Evolutionary conservation across 2,329 filamentous ascomycete genomes (phyloP), one percentile per base, ranked within the genome.

Genomic region (Colletotrichum sp.): DNA sequence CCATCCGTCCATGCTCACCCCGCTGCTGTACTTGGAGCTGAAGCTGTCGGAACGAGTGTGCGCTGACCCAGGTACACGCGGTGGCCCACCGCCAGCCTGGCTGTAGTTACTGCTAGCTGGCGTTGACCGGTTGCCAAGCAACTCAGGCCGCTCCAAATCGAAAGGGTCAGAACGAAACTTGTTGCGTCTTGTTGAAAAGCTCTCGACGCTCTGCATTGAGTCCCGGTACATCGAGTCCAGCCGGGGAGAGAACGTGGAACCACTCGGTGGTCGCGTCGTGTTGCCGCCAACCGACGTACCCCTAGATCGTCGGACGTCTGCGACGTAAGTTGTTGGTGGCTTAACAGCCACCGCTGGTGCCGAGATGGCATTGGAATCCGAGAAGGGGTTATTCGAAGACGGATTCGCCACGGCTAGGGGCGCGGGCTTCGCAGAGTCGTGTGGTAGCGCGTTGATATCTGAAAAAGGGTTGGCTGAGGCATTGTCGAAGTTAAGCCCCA

Each of bases 151-250:
- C 80, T 93, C 91, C n/a, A 93, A 85, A 78, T 93, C 92, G 79
- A 93, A 93, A 3, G 91, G 91, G 77, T 93, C 91, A 3, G 91
- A 92, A 60, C 91, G 89, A 80, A 92, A 91, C 79, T 91, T 91
- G 79, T 89, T 89, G 71, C 89, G 87, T 18, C 85, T 83, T 8
- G 84, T 86, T 60, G 85, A 86, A 60, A 88, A 85, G n/a, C 86
- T 87, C 39, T 83, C 83, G n/a, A 82, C 79, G 52, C 86, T 89
- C 58, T 80, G 80, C 22, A 80, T 69, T 0, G 84, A 84, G 34
- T 88, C 86, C 55, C 87, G 85, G 78, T 88, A 87, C 68, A 86
- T 76, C 18, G 86, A 86, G 66, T 83, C 84, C 78, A 80, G 79
- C 77, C 82, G 83, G 12, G 76, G 72, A 28, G 76, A 70, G 32